These are phyloP conservation scores for Brassica cretica DNA, from an alignment of 345 rosid species.

Conservation along the genomic window DNA sequence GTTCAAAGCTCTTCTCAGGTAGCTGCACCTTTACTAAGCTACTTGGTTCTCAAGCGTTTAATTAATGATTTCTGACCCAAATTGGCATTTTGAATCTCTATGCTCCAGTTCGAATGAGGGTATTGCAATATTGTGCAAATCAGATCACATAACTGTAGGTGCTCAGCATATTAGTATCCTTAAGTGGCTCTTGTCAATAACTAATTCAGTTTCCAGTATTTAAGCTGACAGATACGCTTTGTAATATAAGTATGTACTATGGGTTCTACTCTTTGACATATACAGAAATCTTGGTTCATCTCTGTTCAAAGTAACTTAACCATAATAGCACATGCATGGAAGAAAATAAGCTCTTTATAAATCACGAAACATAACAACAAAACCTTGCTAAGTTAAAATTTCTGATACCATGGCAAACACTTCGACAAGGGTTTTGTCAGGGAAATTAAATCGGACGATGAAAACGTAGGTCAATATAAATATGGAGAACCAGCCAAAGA, in stretches of 20 bases:
- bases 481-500: constrained; percentile 19
- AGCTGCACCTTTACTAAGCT: too few species aligned
- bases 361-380: not conserved
- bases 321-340: not conserved
- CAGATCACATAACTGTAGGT: too few species aligned
- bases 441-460: constrained; percentile 12
- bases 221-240: not conserved
- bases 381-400: not conserved
- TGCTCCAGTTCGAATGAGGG: too few species aligned
- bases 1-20: too few species aligned
- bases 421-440: constrained; percentile 9
- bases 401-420: not conserved
- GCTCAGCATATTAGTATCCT: too few species aligned
- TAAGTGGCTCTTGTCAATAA: too few species aligned
- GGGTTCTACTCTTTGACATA: not conserved
- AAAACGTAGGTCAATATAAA: constrained; percentile 1
- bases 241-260: not conserved
- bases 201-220: not conserved
- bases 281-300: not conserved
- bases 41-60: too few species aligned
- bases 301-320: not conserved
- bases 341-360: not conserved
- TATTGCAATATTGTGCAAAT: too few species aligned
- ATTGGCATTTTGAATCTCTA: too few species aligned
- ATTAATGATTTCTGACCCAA: too few species aligned